Conservation (phyloP, 108 stramenopile species). For the Nannochloropsis granulata region DNA sequence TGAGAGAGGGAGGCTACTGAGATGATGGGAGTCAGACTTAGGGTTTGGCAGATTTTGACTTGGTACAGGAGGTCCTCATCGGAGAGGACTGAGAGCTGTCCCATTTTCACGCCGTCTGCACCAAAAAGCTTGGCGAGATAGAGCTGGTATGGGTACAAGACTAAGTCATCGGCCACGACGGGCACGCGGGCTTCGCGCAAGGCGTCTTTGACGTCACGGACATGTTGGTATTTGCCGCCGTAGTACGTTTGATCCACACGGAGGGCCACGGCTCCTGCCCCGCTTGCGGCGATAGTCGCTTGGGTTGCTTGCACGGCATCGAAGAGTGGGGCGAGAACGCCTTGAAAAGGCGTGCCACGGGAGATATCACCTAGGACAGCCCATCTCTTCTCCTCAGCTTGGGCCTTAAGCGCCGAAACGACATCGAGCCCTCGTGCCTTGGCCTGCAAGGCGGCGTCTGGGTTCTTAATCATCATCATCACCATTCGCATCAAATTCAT, state of each 20-base stretch:
- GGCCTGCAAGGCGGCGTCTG: background rate
- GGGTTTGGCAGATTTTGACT: background rate
- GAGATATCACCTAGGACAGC: background rate
- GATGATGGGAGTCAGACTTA: background rate
- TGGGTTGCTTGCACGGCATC: background rate
- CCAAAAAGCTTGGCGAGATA: background rate
- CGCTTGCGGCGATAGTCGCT: background rate
- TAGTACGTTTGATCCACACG: background rate
- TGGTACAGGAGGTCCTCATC: background rate
- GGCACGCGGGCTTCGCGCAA: background rate
- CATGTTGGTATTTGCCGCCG: background rate
- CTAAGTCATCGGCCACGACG: background rate
- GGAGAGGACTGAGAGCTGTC: background rate
- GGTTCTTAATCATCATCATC: background rate
- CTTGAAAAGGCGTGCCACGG: background rate
- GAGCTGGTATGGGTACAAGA: background rate
- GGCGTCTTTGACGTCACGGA: background rate
- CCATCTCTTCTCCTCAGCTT: background rate
- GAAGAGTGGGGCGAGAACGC: background rate
- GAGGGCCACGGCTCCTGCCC: background rate
- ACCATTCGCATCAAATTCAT: background rate
- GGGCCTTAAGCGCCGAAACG: background rate
- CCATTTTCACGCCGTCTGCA: background rate
- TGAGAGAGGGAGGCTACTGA: background rate
- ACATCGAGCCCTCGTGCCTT: background rate